Conservation (phyloP, 805 yeast genomes). For the Ogataea ganodermae region DNA sequence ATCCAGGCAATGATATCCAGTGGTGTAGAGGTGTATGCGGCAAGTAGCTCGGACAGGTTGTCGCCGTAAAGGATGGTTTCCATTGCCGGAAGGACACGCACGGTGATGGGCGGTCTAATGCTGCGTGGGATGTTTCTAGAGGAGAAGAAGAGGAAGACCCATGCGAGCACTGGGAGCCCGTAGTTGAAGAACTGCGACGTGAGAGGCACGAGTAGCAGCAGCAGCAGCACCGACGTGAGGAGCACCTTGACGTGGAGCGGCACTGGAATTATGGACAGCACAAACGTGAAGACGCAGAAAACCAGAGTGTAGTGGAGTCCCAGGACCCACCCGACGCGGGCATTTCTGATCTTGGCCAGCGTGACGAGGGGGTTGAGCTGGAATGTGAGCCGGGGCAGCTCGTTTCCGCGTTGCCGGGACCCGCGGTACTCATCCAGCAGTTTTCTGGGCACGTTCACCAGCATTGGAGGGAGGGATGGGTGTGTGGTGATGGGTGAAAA, state of each 20-base stretch:
- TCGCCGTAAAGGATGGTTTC: slow-evolving; percentile 95
- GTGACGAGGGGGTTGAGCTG: slow-evolving; percentile 17
- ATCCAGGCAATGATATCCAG: slow-evolving; percentile 89
- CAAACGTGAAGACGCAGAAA: slow-evolving; percentile 24
- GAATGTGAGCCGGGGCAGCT: slow-evolving; percentile 16
- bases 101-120: slow-evolving; percentile 84
- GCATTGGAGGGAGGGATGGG: neutral
- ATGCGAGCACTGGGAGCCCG: slow-evolving; percentile 81
- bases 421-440: slow-evolving; percentile 18
- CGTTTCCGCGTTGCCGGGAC: slow-evolving; percentile 15
- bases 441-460: slow-evolving; percentile 5
- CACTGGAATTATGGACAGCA: slow-evolving; percentile 27
- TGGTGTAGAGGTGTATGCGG: slow-evolving; percentile 64
- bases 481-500: too few relatives aligned
- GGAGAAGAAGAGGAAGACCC: slow-evolving; percentile 84
- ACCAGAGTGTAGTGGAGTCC: slow-evolving; percentile 24
- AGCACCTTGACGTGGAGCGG: slow-evolving; percentile 20
- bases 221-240: slow-evolving; percentile 11
- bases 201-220: slow-evolving; percentile 61
- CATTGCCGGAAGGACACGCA: slow-evolving; percentile 86
- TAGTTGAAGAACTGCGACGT: slow-evolving; percentile 83
- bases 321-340: slow-evolving; percentile 7
- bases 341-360: slow-evolving; percentile 7
- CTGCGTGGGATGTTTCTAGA: slow-evolving; percentile 71
- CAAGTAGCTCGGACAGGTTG: slow-evolving; percentile 80